These are phyloP conservation scores for Yamadazyma conglobata DNA, from an alignment of 1,139 yeast species.

Conservation along the genomic window DNA sequence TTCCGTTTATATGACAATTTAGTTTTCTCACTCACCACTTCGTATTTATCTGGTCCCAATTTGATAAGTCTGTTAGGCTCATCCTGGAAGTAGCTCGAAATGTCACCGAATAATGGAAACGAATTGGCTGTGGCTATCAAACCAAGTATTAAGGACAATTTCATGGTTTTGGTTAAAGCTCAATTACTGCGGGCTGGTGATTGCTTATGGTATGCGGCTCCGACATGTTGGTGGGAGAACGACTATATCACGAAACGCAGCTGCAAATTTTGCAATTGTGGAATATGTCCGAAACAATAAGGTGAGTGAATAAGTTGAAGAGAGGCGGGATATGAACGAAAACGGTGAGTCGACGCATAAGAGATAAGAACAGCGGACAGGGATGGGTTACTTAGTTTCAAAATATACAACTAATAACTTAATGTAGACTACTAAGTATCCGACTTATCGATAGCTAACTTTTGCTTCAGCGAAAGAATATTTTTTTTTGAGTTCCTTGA, in stretches of 20 bases:
- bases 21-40: slow-evolving; percentile 52
- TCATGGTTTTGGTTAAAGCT: not conserved
- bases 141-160: not conserved
- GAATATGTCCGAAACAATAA: too few relatives aligned
- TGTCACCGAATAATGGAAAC: slow-evolving; percentile 8
- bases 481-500: slow-evolving; percentile 13
- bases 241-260: not conserved
- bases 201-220: not conserved
- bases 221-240: not conserved
- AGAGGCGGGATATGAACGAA: too few relatives aligned
- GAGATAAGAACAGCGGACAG: too few relatives aligned
- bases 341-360: too few relatives aligned
- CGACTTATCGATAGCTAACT: too few relatives aligned
- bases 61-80: slow-evolving; percentile 30
- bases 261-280: slow-evolving; percentile 2
- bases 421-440: too few relatives aligned
- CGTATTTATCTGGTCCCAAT: slow-evolving; percentile 35
- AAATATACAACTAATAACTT: too few relatives aligned
- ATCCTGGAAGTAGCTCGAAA: slow-evolving; percentile 8
- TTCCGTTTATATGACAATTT: slow-evolving; percentile 52
- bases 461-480: not conserved
- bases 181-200: too few relatives aligned
- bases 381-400: too few relatives aligned
- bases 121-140: slow-evolving; percentile 1
- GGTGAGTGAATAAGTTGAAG: too few relatives aligned